These are phyloP conservation scores for Euphrasia confusa DNA, from an alignment of 257 asterid genomes.

Conservation along the genomic window DNA sequence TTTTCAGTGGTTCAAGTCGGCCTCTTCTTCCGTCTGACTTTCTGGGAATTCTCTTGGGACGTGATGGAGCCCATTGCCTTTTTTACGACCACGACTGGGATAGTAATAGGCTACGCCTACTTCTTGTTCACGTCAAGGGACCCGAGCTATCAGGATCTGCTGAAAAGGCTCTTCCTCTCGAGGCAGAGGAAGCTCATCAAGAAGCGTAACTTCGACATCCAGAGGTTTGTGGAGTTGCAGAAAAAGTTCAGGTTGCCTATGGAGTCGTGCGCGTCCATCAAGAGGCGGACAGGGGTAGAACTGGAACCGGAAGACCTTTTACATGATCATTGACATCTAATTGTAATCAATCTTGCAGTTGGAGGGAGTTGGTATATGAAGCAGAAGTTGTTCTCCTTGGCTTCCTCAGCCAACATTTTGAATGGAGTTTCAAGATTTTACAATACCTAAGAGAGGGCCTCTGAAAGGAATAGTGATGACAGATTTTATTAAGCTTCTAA, in stretches of 20 bases:
- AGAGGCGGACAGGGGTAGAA: conserved; percentile 46
- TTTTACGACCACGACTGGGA: conserved; percentile 67
- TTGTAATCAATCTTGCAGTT: not conserved
- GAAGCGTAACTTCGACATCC: conserved; percentile 55
- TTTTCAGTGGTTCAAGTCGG: conserved; percentile 57
- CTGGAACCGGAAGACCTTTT: conserved; percentile 56
- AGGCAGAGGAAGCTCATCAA: conserved; percentile 84
- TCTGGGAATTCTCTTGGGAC: conserved; percentile 98
- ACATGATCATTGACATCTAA: conserved; percentile 35
- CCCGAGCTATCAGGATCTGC: conserved; percentile 72
- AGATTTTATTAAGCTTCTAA: conserved; percentile 27
- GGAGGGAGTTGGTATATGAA: conserved; percentile 20
- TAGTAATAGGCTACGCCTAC: conserved; percentile 77
- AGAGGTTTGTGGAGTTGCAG: conserved; percentile 70
- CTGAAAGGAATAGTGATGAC: conserved; percentile 15
- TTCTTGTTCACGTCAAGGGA: conserved; percentile 84
- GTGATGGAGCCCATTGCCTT: conserved; percentile 95
- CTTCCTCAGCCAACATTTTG: conserved; percentile 8
- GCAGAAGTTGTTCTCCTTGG: not conserved
- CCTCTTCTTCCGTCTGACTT: conserved; percentile 86
- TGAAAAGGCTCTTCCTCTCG: conserved; percentile 78
- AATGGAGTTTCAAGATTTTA: conserved; percentile 22
- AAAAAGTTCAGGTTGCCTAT: conserved; percentile 47
- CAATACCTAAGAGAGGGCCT: not conserved
- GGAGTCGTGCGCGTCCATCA: conserved; percentile 42